A percentile compares a stretch with the other conserved stretches of the same genome.
These are phyloP conservation scores for Trichothecium sympodiale DNA, from an alignment of 2,329 filamentous ascomycete genomes.

Conservation along the genomic window DNA sequence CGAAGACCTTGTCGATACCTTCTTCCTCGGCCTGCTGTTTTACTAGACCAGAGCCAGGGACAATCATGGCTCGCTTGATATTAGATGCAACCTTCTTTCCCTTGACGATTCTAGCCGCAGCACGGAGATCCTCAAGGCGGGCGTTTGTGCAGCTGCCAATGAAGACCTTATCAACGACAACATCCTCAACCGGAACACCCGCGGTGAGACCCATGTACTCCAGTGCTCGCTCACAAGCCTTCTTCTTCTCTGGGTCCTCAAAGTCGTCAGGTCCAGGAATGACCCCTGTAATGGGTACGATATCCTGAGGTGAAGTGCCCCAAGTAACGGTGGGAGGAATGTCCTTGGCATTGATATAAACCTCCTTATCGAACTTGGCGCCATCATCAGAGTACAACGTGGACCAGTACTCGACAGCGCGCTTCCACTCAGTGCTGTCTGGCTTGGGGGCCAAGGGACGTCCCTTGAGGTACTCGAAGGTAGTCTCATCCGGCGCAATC, in stretches of 20 bases:
- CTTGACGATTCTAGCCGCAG: slow-evolving; percentile 75
- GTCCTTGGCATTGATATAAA: slow-evolving; percentile 85
- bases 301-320: slow-evolving; percentile 95
- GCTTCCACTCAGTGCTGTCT: slow-evolving; percentile 81
- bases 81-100: slow-evolving; percentile 81
- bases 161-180: slow-evolving; percentile 88
- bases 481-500: slow-evolving; percentile 89
- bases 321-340: slow-evolving; percentile 90
- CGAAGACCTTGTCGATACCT: slow-evolving; percentile 86
- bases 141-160: slow-evolving; percentile 98
- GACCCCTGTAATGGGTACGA: slow-evolving; percentile 84
- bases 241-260: slow-evolving; percentile 66
- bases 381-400: slow-evolving; percentile 75
- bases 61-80: slow-evolving; percentile 89
- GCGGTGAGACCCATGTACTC: slow-evolving; percentile 93
- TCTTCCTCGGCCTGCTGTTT: slow-evolving; percentile 87
- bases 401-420: slow-evolving; percentile 79
- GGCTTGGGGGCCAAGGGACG: slow-evolving; percentile 77
- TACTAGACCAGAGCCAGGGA: slow-evolving; percentile 88
- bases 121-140: slow-evolving; percentile 87
- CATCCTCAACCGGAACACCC: slow-evolving; percentile 85
- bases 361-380: slow-evolving; percentile 80
- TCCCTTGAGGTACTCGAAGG: slow-evolving; percentile 91
- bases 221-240: slow-evolving; percentile 67
- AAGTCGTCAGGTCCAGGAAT: slow-evolving; percentile 89